These are phyloP conservation scores for Neopestalotiopsis sp. DNA, from an alignment of 2,329 filamentous ascomycete species.

Conservation along the genomic window DNA sequence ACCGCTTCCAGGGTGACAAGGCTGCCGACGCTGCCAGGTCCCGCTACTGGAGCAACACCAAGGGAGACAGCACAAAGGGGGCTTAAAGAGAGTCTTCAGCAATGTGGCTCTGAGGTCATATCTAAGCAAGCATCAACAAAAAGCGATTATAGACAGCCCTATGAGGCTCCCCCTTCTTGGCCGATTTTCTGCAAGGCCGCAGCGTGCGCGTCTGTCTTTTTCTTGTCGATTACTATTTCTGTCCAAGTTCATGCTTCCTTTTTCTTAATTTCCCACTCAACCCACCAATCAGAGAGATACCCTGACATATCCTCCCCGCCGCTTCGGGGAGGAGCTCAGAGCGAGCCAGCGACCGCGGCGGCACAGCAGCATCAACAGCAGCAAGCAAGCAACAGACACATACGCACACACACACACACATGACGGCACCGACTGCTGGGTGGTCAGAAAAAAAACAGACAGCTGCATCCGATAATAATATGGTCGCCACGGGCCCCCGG, in stretches of 20 bases:
- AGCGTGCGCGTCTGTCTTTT: slow-evolving; percentile 1
- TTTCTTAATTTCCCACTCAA: neutral
- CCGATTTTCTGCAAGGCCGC: slow-evolving; percentile 1
- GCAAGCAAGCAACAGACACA: too few relatives aligned
- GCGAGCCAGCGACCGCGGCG: neutral
- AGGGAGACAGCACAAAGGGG: slow-evolving; percentile 14
- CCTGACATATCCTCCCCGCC: neutral
- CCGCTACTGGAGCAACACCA: slow-evolving; percentile 57
- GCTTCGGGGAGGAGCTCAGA: neutral
- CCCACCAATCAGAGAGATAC: neutral
- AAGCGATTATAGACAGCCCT: slow-evolving; percentile 6
- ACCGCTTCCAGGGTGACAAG: slow-evolving; percentile 62
- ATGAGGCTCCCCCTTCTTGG: slow-evolving; percentile 1
- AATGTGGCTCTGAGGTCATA: neutral
- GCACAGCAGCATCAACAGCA: neutral
- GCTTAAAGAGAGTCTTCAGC: neutral
- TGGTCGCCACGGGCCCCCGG: neutral
- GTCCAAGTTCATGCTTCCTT: neutral
- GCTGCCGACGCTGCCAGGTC: slow-evolving; percentile 52
- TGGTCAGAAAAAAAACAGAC: too few relatives aligned
- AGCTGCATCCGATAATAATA: too few relatives aligned
- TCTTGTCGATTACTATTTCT: neutral
- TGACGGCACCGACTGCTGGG: too few relatives aligned
- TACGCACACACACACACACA: too few relatives aligned
- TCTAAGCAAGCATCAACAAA: neutral